Evolutionary conservation across 1,284 basidiomycete genomes (phyloP).

Genomic region (Ustilago nuda): DNA sequence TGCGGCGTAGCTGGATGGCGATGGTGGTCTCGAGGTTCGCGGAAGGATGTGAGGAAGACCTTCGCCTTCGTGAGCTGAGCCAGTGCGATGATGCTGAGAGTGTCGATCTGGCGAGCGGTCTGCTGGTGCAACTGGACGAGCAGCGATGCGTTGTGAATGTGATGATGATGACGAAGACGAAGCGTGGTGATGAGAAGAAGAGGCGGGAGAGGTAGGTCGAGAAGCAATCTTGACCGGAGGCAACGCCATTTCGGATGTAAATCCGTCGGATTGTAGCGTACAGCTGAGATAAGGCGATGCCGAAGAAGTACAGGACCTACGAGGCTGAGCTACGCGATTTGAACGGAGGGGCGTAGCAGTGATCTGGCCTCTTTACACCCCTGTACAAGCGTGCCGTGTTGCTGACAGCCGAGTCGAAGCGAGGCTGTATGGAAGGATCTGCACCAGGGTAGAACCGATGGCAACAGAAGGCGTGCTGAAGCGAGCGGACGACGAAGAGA

Average conservation of each 20-base stretch:
- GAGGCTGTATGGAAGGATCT: background rate
- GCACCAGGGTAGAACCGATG: background rate
- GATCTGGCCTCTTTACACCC: background rate
- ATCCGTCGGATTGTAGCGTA: background rate
- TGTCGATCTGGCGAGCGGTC: conserved; percentile 43
- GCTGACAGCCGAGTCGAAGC: conserved; percentile 2
- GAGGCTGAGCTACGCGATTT: conserved; percentile 6
- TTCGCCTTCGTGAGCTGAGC: conserved; percentile 33
- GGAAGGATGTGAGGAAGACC: conserved; percentile 27
- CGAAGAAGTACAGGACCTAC: conserved; percentile 19
- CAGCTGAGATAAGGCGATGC: conserved; percentile 19
- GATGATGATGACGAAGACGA: conserved; percentile 28
- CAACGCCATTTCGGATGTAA: conserved; percentile 21
- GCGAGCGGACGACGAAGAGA: background rate
- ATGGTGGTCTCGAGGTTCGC: conserved; percentile 32
- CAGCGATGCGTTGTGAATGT: conserved; percentile 37
- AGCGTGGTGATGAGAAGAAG: conserved; percentile 26
- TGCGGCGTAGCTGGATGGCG: conserved; percentile 31
- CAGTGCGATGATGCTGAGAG: conserved; percentile 31
- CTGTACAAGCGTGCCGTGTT: conserved; percentile 1
- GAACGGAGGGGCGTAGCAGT: background rate
- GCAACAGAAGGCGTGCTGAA: background rate
- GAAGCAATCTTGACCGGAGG: conserved; percentile 47
- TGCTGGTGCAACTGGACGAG: conserved; percentile 35
- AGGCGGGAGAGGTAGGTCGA: conserved; percentile 34